A percentile compares a stretch with the other conserved stretches of the same genome.
Evolutionary conservation across 176 grass and related monocot species (phyloP).

Genomic region (Microstegium vimineum): DNA sequence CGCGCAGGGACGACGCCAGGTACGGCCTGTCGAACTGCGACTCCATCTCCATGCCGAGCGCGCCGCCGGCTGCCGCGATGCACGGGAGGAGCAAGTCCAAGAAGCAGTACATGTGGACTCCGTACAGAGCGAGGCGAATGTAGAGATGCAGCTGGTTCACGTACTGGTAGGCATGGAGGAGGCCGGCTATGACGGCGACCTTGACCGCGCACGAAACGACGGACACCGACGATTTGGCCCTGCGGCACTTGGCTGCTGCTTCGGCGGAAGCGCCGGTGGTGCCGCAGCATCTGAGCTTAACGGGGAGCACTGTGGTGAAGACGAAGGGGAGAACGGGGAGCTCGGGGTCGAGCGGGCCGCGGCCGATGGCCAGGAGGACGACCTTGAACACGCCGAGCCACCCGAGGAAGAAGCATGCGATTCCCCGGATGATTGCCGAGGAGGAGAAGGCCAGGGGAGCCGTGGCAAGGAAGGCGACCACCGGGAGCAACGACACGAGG

Average conservation of each 20-base stretch:
- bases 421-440: neutral
- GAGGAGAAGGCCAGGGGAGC: constrained; percentile 34
- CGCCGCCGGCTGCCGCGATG: neutral
- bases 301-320: constrained; percentile 12
- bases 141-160: constrained; percentile 11
- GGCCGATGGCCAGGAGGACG: constrained; percentile 32
- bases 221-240: neutral
- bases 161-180: neutral
- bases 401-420: constrained; percentile 40
- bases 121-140: constrained; percentile 15
- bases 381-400: constrained; percentile 60
- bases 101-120: constrained; percentile 44
- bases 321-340: constrained; percentile 5
- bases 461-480: constrained; percentile 22
- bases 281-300: neutral
- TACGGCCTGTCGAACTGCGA: constrained; percentile 43
- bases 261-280: neutral
- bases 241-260: neutral
- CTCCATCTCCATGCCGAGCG: constrained; percentile 44
- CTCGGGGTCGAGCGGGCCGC: constrained; percentile 28
- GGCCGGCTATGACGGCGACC: neutral
- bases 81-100: constrained; percentile 22
- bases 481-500: constrained; percentile 28
- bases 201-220: neutral
- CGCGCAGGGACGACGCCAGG: constrained; percentile 37